These are phyloP conservation scores for Calophaca sinica DNA, from an alignment of 306 rosid species.

Conservation along the genomic window DNA sequence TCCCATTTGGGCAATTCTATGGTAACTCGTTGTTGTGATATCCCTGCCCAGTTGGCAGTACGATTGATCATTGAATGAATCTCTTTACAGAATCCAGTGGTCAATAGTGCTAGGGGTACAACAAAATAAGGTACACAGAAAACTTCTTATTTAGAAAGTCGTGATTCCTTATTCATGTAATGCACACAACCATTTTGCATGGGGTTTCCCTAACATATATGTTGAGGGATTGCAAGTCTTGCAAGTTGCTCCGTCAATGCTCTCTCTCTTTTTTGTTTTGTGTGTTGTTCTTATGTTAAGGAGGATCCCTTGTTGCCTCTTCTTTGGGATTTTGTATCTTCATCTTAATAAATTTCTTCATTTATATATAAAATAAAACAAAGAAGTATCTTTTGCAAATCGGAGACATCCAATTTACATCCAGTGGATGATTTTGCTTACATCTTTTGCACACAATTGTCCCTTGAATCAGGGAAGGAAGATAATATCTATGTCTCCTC, in stretches of 20 bases:
- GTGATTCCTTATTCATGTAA: constrained; percentile 17
- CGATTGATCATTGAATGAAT: constrained; percentile 16
- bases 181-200: background rate
- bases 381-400: background rate
- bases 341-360: constrained; percentile 10
- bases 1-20: constrained; percentile 1
- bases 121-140: background rate
- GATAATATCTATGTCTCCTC: constrained; percentile 73
- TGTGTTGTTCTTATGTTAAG: constrained; percentile 9
- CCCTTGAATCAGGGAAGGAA: constrained; percentile 79
- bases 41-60: background rate
- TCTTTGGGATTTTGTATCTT: background rate
- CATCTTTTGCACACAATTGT: constrained; percentile 33
- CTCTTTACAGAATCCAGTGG: constrained; percentile 6
- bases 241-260: background rate
- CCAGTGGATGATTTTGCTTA: constrained; percentile 18
- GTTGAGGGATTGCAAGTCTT: background rate
- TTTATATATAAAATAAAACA: background rate
- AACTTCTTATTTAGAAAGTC: background rate
- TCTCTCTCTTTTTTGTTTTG: background rate
- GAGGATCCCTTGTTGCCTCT: constrained; percentile 13
- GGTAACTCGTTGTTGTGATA: background rate
- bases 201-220: background rate
- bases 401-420: constrained; percentile 19
- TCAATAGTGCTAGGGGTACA: constrained; percentile 11